phyloP scores from a whole-genome alignment of 768 basidiomycete species.

The Cystofilobasidium ferigula region DNA sequence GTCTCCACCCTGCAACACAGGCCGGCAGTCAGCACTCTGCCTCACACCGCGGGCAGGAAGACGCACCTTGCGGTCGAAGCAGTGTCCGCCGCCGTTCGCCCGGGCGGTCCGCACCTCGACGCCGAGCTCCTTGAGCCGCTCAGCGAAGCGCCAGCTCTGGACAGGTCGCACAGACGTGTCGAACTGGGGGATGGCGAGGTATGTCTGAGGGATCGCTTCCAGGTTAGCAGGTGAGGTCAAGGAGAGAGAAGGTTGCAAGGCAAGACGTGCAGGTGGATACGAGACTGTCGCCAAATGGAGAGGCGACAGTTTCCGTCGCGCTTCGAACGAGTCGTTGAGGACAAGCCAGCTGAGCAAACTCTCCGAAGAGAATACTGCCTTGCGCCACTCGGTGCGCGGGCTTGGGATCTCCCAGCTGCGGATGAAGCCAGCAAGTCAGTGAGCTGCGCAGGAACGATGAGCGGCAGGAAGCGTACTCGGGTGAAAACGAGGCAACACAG shows the following conservation, averaged over 20 bases:
- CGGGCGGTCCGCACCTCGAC: conserved; percentile 6
- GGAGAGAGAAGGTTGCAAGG: neutral
- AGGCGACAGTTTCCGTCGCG: neutral
- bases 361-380: neutral
- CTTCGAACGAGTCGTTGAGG: neutral
- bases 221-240: neutral
- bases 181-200: conserved; percentile 17
- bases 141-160: conserved; percentile 9
- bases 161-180: neutral
- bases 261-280: neutral
- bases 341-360: neutral
- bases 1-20: neutral
- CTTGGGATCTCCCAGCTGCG: neutral
- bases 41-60: neutral
- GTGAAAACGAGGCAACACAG: neutral
- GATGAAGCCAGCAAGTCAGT: neutral
- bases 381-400: neutral
- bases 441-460: neutral
- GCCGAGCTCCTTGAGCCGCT: conserved; percentile 12
- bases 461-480: neutral
- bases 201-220: neutral
- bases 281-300: neutral
- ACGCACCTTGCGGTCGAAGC: conserved; percentile 14
- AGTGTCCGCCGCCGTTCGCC: conserved; percentile 3
- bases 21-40: no score